Conservation (phyloP, 306 rosid species). For the Begonia fuchsioides region DNA sequence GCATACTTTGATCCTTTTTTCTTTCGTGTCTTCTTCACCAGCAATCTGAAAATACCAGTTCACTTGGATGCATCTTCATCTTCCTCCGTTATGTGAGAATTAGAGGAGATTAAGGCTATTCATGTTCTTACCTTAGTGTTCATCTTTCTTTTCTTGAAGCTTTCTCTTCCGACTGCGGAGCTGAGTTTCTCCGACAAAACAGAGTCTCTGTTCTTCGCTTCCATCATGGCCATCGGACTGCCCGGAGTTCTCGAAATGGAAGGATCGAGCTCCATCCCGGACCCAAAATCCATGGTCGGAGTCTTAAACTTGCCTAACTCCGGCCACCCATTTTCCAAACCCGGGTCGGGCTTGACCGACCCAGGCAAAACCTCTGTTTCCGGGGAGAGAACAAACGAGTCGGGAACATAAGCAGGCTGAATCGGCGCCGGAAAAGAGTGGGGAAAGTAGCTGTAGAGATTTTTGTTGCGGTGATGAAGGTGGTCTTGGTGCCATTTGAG, state of each 20-base stretch:
- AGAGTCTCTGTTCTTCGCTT: slow-evolving; percentile 10
- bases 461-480: slow-evolving; percentile 2
- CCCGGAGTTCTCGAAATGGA: slow-evolving; percentile 40
- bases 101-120: too few species aligned
- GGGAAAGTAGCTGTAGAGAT: slow-evolving; percentile 10
- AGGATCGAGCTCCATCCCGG: slow-evolving; percentile 19
- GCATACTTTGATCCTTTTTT: too few species aligned
- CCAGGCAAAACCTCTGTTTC: slow-evolving; percentile 17
- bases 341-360: slow-evolving; percentile 37
- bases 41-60: slow-evolving; percentile 22
- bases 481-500: slow-evolving; percentile 21
- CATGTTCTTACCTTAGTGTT: slow-evolving; percentile 27
- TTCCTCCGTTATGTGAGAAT: too few species aligned
- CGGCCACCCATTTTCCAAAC: slow-evolving; percentile 40
- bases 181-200: too few species aligned
- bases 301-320: slow-evolving; percentile 20
- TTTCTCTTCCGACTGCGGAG: too few species aligned
- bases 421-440: slow-evolving; percentile 14
- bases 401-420: slow-evolving; percentile 8
- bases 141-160: too few species aligned
- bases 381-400: slow-evolving; percentile 4
- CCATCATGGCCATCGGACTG: slow-evolving; percentile 29
- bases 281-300: slow-evolving; percentile 9
- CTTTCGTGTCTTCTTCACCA: slow-evolving; percentile 29
- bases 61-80: too few species aligned